Percentiles rank a stretch among this genome's conserved stretches.
These are phyloP conservation scores for Cytospora piceicola DNA, from an alignment of 2,329 filamentous ascomycete genomes.

Conservation along the genomic window DNA sequence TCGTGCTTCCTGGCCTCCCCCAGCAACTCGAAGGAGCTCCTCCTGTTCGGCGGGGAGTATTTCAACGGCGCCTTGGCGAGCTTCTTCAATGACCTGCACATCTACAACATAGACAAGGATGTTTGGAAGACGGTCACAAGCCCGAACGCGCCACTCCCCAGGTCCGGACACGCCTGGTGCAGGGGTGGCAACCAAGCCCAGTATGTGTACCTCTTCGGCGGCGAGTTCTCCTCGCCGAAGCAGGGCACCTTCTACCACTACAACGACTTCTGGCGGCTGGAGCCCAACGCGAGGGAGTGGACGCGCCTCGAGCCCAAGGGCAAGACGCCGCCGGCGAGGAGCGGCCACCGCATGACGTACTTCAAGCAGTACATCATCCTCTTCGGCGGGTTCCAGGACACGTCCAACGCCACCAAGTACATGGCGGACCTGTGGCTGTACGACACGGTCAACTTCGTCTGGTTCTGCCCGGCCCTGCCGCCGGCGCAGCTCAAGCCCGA, in stretches of 20 bases:
- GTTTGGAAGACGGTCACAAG: conserved; percentile 91
- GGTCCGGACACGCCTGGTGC: conserved; percentile 94
- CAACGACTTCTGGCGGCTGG: conserved; percentile 95
- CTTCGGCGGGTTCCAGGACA: conserved; percentile 97
- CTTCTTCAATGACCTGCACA: conserved; percentile 68
- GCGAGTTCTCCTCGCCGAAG: conserved; percentile 95
- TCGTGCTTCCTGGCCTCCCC: conserved; percentile 84
- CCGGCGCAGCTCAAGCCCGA: conserved; percentile 86
- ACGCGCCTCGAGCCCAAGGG: conserved; percentile 80
- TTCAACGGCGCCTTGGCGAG: conserved; percentile 88
- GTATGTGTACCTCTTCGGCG: conserved; percentile 89
- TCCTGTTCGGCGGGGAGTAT: conserved; percentile 93
- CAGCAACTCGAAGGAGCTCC: conserved; percentile 81
- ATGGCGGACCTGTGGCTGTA: conserved; percentile 94
- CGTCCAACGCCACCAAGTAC: conserved; percentile 92
- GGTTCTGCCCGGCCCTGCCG: conserved; percentile 77
- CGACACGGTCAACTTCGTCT: conserved; percentile 84
- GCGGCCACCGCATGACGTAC: conserved; percentile 93
- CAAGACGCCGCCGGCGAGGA: conserved; percentile 80
- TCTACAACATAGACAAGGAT: conserved; percentile 79
- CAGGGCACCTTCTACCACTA: conserved; percentile 99
- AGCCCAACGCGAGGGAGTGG: conserved; percentile 86
- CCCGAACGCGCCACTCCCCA: conserved; percentile 87
- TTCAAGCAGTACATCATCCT: conserved; percentile 97
- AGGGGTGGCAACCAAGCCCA: conserved; percentile 79